Evolutionary conservation across 2,329 filamentous ascomycete species (phyloP).

Genomic region (Zymoseptoria crescenta): DNA sequence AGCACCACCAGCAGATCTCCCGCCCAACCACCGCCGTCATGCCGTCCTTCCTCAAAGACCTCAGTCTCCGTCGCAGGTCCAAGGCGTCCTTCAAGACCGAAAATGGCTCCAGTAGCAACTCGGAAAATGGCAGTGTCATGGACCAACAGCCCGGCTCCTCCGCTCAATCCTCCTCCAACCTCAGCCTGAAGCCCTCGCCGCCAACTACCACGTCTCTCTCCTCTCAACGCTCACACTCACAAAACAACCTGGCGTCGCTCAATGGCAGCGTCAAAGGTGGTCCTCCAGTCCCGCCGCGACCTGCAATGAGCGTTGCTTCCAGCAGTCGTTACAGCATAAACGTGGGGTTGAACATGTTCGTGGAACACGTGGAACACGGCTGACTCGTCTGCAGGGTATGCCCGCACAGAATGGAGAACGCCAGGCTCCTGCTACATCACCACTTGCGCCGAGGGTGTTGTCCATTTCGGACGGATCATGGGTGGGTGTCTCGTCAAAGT

Average conservation of each 20-base stretch:
- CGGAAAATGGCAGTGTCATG: constrained; percentile 41
- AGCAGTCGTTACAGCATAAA: constrained; percentile 54
- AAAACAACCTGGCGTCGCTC: constrained; percentile 46
- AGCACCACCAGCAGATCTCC: neutral
- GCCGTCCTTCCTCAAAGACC: constrained; percentile 19
- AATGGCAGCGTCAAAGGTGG: constrained; percentile 38
- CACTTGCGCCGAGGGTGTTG: constrained; percentile 70
- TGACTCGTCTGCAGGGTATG: constrained; percentile 11
- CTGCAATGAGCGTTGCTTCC: constrained; percentile 22
- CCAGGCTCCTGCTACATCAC: constrained; percentile 47
- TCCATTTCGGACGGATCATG: constrained; percentile 77
- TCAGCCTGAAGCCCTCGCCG: constrained; percentile 58
- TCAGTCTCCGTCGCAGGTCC: constrained; percentile 15
- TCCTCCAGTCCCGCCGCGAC: constrained; percentile 27
- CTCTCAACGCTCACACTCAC: constrained; percentile 50
- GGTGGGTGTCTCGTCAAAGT: constrained; percentile 46
- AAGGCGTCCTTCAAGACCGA: constrained; percentile 12
- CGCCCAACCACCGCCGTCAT: constrained; percentile 4
- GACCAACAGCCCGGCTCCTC: constrained; percentile 33
- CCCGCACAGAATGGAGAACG: constrained; percentile 20
- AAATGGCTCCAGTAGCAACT: constrained; percentile 44
- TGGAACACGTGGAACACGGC: neutral
- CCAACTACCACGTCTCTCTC: constrained; percentile 62
- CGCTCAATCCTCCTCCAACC: constrained; percentile 55
- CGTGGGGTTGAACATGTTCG: constrained; percentile 13